Evolutionary conservation across 2,329 filamentous ascomycete species (phyloP), one percentile per base, ranked within the genome.

Genomic region (Aspergillus awamori): DNA sequence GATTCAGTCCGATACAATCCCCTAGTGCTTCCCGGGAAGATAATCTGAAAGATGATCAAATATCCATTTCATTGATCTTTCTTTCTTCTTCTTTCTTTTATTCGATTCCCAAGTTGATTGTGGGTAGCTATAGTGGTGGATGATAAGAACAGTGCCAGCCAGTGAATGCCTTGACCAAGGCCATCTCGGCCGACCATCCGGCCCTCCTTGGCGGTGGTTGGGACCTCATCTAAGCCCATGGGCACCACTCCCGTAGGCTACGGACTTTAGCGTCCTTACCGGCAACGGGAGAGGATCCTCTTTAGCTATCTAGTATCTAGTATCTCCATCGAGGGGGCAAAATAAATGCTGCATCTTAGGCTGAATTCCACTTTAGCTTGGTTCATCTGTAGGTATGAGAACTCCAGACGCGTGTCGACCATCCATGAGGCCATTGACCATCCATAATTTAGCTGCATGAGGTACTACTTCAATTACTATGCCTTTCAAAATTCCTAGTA

Each of bases 101-200:
- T 20, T 45, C 1, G 11, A 10, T 36, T 36, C 33, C 4, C 33
- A 13, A 36, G 11, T 36, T 36, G 33, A 45, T 24, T 45, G 20
- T 45, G 20, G 20, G 36, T 10, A 4, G 24, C 17, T 53, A 53
- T 53, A 53, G 24, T 53, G 51, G 51, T 38, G 51, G 51, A 22
- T 13, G 24, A 20, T 53, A 53, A 53, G 30, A 36, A 43, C 39
- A 43, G 7, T 20, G 17, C 39, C n/a, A n/a, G 39, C 39, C 41
- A 45, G 41, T 45, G 17, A 45, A 28, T 43, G 26, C 28, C 33
- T 49, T 24, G 43, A 54, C 13, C 33, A 41, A 53, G 56, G 56
- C 47, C 41, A 47, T 54, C 58, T 63, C 62, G 65, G 65, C 63
- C 65, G 61, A 54, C 62, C 62, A 64, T 62, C 62, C 62, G 62